Evolutionary conservation across 148 eudicot species (phyloP), one percentile per base, ranked within the genome.

Genomic region (Vaccinium macrocarpon): DNA sequence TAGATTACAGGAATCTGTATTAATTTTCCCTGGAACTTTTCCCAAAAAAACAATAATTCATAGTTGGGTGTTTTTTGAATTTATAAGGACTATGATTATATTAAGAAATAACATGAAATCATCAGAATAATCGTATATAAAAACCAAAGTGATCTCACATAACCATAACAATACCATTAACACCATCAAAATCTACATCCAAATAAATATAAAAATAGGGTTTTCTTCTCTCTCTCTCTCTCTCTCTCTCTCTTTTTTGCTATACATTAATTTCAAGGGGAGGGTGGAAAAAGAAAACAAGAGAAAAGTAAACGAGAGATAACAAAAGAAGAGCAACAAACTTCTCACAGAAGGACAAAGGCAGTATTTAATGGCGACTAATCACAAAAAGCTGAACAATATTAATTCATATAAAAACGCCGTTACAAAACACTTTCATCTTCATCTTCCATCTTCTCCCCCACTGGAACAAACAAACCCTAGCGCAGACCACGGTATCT

Each of bases 341-440:
- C 83, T 80, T 80, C 83, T 85, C 29, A 80, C 80, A 13, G 82
- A 66, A 85, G 57, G 83, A 85, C 86, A 85, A 80, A 62, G 35
- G 73, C 71, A 84, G 83, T 84, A 78, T 66, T 83, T 78, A 64
- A 84, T 61, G 82, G 75, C 55, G 55, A 73, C 35, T 66, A 16
- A 25, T 8, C 53, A 81, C 51, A 68, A 50, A 81, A 66, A 82
- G 66, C 21, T 71, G 68, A 72, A 82, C 53, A 80, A 76, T 76
- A 76, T 11, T 38, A 49, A 61, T 25, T 16, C 16, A 66, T 27
- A 23, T 10, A 66, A 48, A 18, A 49, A 6, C 46, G 52, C 78
- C 66, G 84, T 72, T 82, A 82, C 79, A 72, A 82, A 42, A 42
- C 46, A 6, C 27, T 51, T 6, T 12, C 11, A 66, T 66, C 72